Conservation (phyloP, 208 protist species). For the Acanthamoeba culbertsoni region DNA sequence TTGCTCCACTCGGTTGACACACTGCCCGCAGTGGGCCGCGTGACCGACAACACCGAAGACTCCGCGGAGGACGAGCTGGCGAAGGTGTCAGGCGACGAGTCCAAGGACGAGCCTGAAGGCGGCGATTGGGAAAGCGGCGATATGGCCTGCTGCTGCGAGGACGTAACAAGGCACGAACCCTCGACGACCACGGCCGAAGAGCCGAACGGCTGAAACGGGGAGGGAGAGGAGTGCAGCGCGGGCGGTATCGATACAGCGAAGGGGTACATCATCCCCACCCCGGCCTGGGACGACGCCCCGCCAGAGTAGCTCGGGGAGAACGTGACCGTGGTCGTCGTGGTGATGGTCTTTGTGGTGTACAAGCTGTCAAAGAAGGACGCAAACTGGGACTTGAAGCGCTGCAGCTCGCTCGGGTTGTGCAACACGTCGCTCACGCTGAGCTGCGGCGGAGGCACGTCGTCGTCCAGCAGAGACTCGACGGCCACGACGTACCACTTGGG, state of each 20-base stretch:
- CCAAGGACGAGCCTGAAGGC: background rate
- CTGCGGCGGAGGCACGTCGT: background rate
- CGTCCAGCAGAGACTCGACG: background rate
- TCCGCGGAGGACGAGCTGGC: background rate
- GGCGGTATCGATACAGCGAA: too few species aligned
- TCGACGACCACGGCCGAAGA: too few species aligned
- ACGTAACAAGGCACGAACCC: too few species aligned
- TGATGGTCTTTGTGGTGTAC: slow-evolving; percentile 21
- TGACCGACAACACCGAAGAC: background rate
- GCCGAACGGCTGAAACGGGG: too few species aligned
- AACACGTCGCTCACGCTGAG: background rate
- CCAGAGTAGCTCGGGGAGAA: background rate
- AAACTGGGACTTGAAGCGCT: slow-evolving; percentile 24
- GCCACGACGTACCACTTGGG: background rate
- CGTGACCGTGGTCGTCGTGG: background rate
- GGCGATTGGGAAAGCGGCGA: background rate
- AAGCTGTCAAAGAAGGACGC: slow-evolving; percentile 17
- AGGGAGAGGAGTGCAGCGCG: too few species aligned
- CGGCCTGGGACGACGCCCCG: background rate
- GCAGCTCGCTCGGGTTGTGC: slow-evolving; percentile 21
- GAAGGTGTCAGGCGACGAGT: background rate
- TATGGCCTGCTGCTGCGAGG: background rate
- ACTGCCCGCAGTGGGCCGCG: background rate
- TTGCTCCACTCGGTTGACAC: background rate
- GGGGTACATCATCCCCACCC: too few species aligned